phyloP scores from a whole-genome alignment of 306 rosid species.

The Prunus fruticosa region DNA sequence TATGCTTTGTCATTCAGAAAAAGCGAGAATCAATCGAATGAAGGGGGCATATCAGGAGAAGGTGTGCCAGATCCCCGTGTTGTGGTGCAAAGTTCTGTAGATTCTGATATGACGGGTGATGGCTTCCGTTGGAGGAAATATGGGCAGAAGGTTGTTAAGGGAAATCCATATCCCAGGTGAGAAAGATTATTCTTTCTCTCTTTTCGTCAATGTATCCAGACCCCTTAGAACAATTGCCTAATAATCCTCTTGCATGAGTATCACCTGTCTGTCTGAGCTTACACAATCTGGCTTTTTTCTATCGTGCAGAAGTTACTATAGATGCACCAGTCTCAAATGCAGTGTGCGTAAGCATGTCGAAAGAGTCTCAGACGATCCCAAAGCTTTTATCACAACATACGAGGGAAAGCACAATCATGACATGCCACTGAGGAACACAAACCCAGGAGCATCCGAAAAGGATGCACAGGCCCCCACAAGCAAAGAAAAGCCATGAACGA shows the following conservation, averaged over 20 bases:
- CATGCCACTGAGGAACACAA: conserved; percentile 57
- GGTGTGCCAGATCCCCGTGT: conserved; percentile 50
- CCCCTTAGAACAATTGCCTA: neutral
- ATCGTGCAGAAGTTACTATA: conserved; percentile 80
- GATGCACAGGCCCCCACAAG: conserved; percentile 35
- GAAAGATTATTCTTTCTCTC: neutral
- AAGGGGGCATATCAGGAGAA: conserved; percentile 53
- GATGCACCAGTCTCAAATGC: conserved; percentile 83
- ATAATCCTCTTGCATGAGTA: neutral
- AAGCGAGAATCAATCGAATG: conserved; percentile 54
- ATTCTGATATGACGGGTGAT: conserved; percentile 63
- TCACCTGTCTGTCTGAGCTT: neutral
- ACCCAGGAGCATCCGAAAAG: conserved; percentile 45
- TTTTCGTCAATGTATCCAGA: neutral
- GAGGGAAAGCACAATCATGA: conserved; percentile 97
- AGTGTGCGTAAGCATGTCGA: conserved; percentile 86
- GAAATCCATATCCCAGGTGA: conserved; percentile 87
- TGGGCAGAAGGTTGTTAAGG: conserved; percentile 96
- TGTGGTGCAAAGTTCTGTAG: conserved; percentile 56
- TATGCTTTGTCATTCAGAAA: conserved; percentile 46
- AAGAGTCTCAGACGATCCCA: conserved; percentile 84
- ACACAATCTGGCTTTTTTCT: neutral
- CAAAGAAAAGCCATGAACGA: conserved; percentile 10
- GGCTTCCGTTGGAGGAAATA: conserved; percentile 98
- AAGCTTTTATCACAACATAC: conserved; percentile 81